These are phyloP conservation scores for Dovyalis caffra DNA, from an alignment of 345 rosid genomes.

Conservation along the genomic window DNA sequence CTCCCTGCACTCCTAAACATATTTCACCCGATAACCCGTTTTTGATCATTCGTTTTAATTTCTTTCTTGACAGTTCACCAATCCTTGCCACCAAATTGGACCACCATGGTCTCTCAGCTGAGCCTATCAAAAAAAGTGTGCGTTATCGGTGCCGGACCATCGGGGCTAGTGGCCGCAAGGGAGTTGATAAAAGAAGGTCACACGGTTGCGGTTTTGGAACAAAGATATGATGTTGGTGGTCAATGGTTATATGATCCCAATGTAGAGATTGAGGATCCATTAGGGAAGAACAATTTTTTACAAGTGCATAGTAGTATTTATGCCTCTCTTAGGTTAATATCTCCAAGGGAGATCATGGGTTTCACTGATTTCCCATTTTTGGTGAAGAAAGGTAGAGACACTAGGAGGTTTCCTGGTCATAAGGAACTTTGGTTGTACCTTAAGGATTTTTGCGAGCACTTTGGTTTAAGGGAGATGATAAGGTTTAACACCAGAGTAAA, in stretches of 20 bases:
- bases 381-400: constrained; percentile 70
- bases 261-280: constrained; percentile 52
- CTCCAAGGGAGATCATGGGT: constrained; percentile 94
- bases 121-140: constrained; percentile 48
- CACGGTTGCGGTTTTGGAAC: constrained; percentile 67
- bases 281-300: constrained; percentile 45
- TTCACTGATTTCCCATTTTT: constrained; percentile 79
- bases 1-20: neutral
- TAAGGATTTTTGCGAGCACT: constrained; percentile 63
- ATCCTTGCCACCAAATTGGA: constrained; percentile 2
- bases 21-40: neutral
- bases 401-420: constrained; percentile 86
- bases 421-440: constrained; percentile 76
- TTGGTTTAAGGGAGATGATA: constrained; percentile 67
- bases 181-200: constrained; percentile 90
- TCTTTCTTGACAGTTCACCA: neutral
- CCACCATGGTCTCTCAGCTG: constrained; percentile 46
- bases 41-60: neutral
- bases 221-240: constrained; percentile 84
- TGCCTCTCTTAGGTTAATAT: constrained; percentile 59
- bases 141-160: constrained; percentile 95
- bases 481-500: constrained; percentile 82
- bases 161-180: constrained; percentile 85
- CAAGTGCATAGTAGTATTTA: constrained; percentile 87
- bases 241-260: constrained; percentile 79